A percentile compares a stretch with the other conserved stretches of the same genome.
Evolutionary conservation across 192 early-diverging fungal genomes (phyloP).

Genomic region (Coemansia sp.): DNA sequence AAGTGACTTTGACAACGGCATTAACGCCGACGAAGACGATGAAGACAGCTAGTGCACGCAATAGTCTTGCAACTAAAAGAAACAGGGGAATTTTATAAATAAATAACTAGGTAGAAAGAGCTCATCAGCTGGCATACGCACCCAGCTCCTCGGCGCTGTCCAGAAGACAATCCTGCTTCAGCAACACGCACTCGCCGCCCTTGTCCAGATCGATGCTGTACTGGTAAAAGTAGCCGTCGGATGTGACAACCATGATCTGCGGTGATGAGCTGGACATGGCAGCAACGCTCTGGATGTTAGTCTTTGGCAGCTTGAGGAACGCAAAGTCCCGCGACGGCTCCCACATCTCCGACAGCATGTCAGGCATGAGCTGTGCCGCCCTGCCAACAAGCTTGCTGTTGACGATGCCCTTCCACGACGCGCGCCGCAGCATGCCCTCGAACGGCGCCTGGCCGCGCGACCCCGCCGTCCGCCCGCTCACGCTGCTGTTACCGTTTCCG

Average conservation of each 20-base stretch:
- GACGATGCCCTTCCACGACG: constrained; percentile 56
- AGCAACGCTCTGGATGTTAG: constrained; percentile 73
- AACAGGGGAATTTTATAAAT: no score
- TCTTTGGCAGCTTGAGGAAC: constrained; percentile 80
- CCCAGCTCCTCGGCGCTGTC: constrained; percentile 56
- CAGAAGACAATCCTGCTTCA: constrained; percentile 72
- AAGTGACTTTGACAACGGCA: constrained; percentile 37
- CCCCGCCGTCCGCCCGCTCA: background rate
- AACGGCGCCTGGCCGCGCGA: constrained; percentile 54
- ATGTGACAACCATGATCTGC: constrained; percentile 88
- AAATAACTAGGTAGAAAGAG: no score
- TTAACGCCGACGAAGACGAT: background rate
- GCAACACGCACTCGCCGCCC: constrained; percentile 84
- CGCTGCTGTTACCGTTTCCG: constrained; percentile 4
- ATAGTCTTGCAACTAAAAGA: background rate
- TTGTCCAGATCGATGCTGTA: constrained; percentile 86
- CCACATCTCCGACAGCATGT: constrained; percentile 87
- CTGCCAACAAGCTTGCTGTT: constrained; percentile 71
- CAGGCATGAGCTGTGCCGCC: constrained; percentile 85
- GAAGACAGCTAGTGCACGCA: background rate
- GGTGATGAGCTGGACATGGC: constrained; percentile 73
- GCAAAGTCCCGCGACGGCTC: constrained; percentile 96
- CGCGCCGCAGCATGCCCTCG: constrained; percentile 60
- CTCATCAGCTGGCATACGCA: constrained; percentile 40
- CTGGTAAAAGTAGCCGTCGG: constrained; percentile 88